Evolutionary conservation across 371 early-diverging fungal species (phyloP), one percentile per base, ranked within the genome.

Genomic region (Mucor indicus): DNA sequence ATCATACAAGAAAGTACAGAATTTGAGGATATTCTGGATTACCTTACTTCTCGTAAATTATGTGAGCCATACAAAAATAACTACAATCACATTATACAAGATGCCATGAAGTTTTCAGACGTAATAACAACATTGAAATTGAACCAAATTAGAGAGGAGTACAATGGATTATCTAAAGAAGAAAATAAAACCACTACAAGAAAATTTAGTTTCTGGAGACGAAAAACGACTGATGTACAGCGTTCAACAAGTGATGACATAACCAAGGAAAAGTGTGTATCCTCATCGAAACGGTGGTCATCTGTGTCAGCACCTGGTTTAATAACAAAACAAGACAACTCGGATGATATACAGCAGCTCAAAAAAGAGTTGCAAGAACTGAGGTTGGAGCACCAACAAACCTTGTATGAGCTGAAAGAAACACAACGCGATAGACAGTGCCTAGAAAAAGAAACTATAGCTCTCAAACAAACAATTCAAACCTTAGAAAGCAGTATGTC

Each of bases 21-120:
- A 46, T 93, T 95, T 61, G 96, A 95, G 65, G 79, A 80, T 9
- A 62, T 91, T 16, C 76, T 96, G 50, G 84, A 90, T 29, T 87
- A 83, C 53, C 75, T 96, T 19, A 51, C 51, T 5, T 65, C 81
- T 17, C 57, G 51, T 13, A 87, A 85, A 17, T 66, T 96, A 20
- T 93, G 92, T 55, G 90, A 87, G 22, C 72, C 83, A 15, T n/a
- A n/a, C n/a, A n/a, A n/a, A n/a, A 80, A 83, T 36, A 67, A 82
- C 43, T 82, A 87, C 10, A 68, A 76, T 15, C 67, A 72, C 32
- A 76, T 95, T 25, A 84, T 96, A 39, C 64, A 71, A 31, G 92
- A 93, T 49, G 93, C 95, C 0, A 82, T 86, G 68, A 59, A 75
- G 1, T 73, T 95, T 10, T 76, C 80, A 21, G 65, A 67, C 1